Base-by-base conservation (phyloP, 352 stramenopile species). In the Globisporangium apiculatum region DNA sequence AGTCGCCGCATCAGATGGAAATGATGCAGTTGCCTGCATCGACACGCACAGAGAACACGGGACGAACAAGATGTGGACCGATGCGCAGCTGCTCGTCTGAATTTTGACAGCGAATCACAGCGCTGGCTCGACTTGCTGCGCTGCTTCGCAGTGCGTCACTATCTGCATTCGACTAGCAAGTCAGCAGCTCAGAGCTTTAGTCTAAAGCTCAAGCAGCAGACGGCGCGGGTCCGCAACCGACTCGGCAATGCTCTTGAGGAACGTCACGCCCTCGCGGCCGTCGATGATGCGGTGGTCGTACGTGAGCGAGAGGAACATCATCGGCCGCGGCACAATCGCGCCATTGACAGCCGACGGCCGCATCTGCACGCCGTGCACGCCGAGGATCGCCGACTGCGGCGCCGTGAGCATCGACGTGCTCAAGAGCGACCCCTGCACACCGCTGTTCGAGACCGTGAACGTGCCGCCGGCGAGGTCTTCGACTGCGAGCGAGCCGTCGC, bases 201-300 rank as follows among this genome's bases (percentile, higher is more conserved):
- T 6, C 66, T 89, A 92, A 58, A 92, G 68, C 55, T 87, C 72
- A 63, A 94, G 55, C 53, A 99, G 78, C 57, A 99, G 70, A 51
- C 96, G 89, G 17, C 81, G 73, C 38, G 97, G 97, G 75, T 99
- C 94, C 49, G 89, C 87, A 65, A 99, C 96, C 67, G 98, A 97
- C 48, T 98, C 91, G n/a, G 95, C 91, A 61, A 99, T 94, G 61
- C 76, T 97, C 79, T 99, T 99, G 60, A 99, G 85, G 83, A 99
- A 98, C n/a, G 96, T 99, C 55, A 99, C 97, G 60, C 93, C 96
- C 81, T 99, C 97, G 71, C 97, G 94, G 53, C 97, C 97, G 77
- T 99, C 97, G 67, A 99, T 99, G 66, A 99, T 88, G 65, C 97
- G 89, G 86, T 99, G 97, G 82, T 99, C 97, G 79, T 99, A 99